Evolutionary conservation across 768 basidiomycete species (phyloP).

Genomic region (Pleurotus pulmonarius): DNA sequence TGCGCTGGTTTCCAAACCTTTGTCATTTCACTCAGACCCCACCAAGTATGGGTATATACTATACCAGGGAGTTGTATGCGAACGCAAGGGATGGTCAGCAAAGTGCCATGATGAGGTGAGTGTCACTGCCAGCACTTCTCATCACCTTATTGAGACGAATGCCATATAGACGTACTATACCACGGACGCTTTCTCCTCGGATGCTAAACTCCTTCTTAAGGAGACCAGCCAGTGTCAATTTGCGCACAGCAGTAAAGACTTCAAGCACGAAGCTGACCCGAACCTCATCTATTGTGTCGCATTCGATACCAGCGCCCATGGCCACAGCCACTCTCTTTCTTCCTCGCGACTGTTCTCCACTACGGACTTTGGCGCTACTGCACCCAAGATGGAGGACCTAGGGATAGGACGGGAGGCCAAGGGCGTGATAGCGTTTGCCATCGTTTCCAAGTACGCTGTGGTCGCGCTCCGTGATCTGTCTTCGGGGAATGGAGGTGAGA

Average conservation of each 20-base stretch:
- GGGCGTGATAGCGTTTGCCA: slow-evolving; percentile 90
- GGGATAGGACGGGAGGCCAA: slow-evolving; percentile 82
- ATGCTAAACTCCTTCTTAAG: slow-evolving; percentile 52
- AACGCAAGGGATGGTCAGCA: slow-evolving; percentile 45
- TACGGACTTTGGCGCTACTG: slow-evolving; percentile 75
- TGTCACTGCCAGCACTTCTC: slow-evolving; percentile 8
- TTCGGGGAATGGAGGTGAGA: slow-evolving; percentile 55
- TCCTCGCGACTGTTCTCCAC: slow-evolving; percentile 78
- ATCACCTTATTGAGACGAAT: slow-evolving; percentile 9
- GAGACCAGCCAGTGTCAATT: slow-evolving; percentile 84
- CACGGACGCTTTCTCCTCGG: slow-evolving; percentile 70
- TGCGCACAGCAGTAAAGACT: slow-evolving; percentile 81
- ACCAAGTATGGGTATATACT: slow-evolving; percentile 70
- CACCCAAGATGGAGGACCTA: slow-evolving; percentile 73
- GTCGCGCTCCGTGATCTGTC: slow-evolving; percentile 79
- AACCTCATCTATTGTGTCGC: slow-evolving; percentile 90
- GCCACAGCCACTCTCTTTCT: slow-evolving; percentile 42
- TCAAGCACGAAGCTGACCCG: slow-evolving; percentile 70
- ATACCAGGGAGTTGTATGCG: slow-evolving; percentile 73
- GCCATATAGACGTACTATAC: slow-evolving; percentile 80
- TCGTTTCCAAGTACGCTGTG: slow-evolving; percentile 89
- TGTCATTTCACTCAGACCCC: slow-evolving; percentile 85
- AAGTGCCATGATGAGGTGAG: slow-evolving; percentile 73
- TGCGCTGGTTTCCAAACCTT: slow-evolving; percentile 54
- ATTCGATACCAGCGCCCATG: slow-evolving; percentile 57